These are phyloP conservation scores for bread wheat (Triticum aestivum) DNA, from an alignment of 176 grass and related monocot genomes.

Conservation along the genomic window DNA sequence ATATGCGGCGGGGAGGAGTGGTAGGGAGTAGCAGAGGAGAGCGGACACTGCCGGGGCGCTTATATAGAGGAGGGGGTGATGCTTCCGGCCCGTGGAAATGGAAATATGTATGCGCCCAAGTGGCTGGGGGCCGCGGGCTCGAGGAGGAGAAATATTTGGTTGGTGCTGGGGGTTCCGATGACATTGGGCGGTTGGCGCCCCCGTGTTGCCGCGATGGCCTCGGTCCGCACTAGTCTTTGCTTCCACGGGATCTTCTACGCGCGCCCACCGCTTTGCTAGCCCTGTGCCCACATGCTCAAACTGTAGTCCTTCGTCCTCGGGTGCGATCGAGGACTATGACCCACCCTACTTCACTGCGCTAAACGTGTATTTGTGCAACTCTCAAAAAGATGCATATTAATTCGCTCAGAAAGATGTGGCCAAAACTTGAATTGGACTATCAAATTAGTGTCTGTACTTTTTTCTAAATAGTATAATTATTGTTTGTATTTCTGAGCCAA, in stretches of 20 bases:
- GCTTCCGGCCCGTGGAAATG: neutral
- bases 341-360: too few species aligned
- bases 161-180: slow-evolving; percentile 28
- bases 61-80: neutral
- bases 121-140: slow-evolving; percentile 11
- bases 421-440: too few species aligned
- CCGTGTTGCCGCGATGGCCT: slow-evolving; percentile 43
- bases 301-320: too few species aligned
- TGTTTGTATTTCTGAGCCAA: too few species aligned
- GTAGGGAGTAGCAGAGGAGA: neutral
- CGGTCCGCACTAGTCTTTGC: neutral
- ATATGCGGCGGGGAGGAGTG: neutral
- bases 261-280: neutral
- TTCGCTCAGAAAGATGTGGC: too few species aligned
- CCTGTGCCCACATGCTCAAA: too few species aligned
- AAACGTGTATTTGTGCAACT: too few species aligned
- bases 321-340: too few species aligned
- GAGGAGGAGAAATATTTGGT: slow-evolving; percentile 8
- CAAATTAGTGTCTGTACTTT: too few species aligned
- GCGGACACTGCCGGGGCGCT: neutral
- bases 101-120: neutral
- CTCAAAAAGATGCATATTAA: too few species aligned
- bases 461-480: too few species aligned
- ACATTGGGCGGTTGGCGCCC: slow-evolving; percentile 42
- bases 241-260: slow-evolving; percentile 28